These are phyloP conservation scores for Curvularia sp. DNA, from an alignment of 2,329 filamentous ascomycete genomes.

Conservation along the genomic window DNA sequence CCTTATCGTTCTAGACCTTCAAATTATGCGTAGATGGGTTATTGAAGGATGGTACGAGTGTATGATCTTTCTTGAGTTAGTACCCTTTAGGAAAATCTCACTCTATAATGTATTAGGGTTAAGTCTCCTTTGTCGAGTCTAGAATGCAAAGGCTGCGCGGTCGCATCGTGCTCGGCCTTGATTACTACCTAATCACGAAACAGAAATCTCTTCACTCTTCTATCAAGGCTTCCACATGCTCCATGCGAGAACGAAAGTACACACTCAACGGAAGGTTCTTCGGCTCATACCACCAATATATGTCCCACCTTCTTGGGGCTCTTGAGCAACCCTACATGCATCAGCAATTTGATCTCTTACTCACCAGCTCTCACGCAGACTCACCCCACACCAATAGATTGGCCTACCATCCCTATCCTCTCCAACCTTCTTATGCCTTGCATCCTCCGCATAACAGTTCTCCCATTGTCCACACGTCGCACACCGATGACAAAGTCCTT, in stretches of 20 bases:
- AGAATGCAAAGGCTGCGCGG: too few species aligned
- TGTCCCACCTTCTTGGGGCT: not conserved
- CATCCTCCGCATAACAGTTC: not conserved
- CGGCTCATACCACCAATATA: not conserved
- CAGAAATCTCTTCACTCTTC: too few species aligned
- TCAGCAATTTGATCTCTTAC: not conserved
- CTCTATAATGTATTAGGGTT: too few species aligned
- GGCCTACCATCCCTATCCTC: not conserved
- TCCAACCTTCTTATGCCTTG: not conserved
- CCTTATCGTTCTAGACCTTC: too few species aligned
- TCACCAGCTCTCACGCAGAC: not conserved
- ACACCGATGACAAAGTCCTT: not conserved
- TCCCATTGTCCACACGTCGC: not conserved
- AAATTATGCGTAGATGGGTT: too few species aligned
- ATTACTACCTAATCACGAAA: too few species aligned
- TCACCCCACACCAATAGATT: not conserved
- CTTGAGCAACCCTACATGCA: not conserved
- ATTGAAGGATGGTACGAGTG: too few species aligned
- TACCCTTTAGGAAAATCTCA: too few species aligned
- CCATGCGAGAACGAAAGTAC: not conserved
- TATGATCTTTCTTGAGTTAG: too few species aligned
- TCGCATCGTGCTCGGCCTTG: too few species aligned
- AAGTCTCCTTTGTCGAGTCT: too few species aligned
- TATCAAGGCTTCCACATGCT: not conserved
- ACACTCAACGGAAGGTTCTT: not conserved